phyloP scores from a whole-genome alignment of 306 rosid genomes.

The Mucuna pruriens region DNA sequence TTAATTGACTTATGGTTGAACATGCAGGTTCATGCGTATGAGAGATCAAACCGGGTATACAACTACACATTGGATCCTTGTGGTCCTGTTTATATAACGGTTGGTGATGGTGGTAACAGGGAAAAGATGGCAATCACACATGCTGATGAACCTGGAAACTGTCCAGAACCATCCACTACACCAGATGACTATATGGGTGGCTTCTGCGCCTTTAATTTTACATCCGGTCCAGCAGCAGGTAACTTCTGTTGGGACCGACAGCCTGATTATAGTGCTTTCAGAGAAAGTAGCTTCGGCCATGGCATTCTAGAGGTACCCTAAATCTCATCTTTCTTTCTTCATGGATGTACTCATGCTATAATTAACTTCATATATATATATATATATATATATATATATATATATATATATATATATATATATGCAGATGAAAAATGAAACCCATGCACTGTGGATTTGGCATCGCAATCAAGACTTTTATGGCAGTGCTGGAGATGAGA shows the following conservation, averaged over 20 bases:
- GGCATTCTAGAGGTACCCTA: constrained; percentile 94
- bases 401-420: too few relatives aligned
- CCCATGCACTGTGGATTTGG: constrained; percentile 93
- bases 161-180: constrained; percentile 77
- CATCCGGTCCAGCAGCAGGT: constrained; percentile 86
- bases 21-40: constrained; percentile 97
- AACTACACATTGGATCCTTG: constrained; percentile 91
- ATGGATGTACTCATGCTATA: too few relatives aligned
- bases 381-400: too few relatives aligned
- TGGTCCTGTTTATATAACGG: constrained; percentile 71
- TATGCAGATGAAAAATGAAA: constrained; percentile 81
- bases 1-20: constrained; percentile 31
- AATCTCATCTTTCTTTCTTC: constrained; percentile 25
- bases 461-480: constrained; percentile 82
- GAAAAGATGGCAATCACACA: constrained; percentile 82
- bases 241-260: constrained; percentile 92
- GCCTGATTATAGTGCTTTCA: constrained; percentile 85
- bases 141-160: constrained; percentile 87
- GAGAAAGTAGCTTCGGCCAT: constrained; percentile 97
- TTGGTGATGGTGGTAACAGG: constrained; percentile 90
- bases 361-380: too few relatives aligned
- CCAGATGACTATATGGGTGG: constrained; percentile 60
- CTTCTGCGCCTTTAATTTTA: constrained; percentile 82
- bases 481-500: constrained; percentile 60
- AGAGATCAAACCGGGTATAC: constrained; percentile 88